Evolutionary conservation across 2,329 filamentous ascomycete species (phyloP).

Genomic region (Trichophyton equinum): DNA sequence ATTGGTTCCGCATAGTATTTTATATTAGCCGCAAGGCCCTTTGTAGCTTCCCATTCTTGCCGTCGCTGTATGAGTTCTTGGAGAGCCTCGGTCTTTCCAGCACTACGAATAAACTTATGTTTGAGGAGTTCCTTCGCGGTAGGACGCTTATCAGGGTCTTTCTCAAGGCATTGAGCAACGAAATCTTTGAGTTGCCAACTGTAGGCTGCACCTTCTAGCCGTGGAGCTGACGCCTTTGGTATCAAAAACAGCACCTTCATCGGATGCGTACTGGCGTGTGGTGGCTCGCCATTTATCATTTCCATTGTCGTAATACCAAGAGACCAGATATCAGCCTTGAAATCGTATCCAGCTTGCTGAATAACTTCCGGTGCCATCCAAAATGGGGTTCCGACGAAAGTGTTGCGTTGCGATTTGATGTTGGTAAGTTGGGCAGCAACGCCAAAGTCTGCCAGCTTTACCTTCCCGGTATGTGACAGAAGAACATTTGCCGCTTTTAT

Average conservation of each 20-base stretch:
- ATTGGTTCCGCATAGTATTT: constrained; percentile 93
- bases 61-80: constrained; percentile 74
- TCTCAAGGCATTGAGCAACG: constrained; percentile 76
- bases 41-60: constrained; percentile 67
- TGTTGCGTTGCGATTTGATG: constrained; percentile 94
- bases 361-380: constrained; percentile 97
- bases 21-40: constrained; percentile 54
- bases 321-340: constrained; percentile 90
- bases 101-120: constrained; percentile 76
- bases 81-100: constrained; percentile 76
- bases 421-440: constrained; percentile 94
- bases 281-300: constrained; percentile 78
- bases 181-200: constrained; percentile 92
- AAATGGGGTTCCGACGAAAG: constrained; percentile 92
- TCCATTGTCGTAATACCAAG: constrained; percentile 86
- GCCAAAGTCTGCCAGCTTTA: constrained; percentile 94
- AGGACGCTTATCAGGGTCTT: constrained; percentile 74
- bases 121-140: constrained; percentile 76
- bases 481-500: constrained; percentile 95
- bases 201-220: constrained; percentile 66
- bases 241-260: constrained; percentile 93
- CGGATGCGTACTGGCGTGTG: constrained; percentile 69
- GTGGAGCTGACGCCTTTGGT: constrained; percentile 73
- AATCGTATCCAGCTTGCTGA: constrained; percentile 70
- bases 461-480: constrained; percentile 78